These are phyloP conservation scores for Diutina catenulata DNA, from an alignment of 1,139 yeast species.

Conservation along the genomic window DNA sequence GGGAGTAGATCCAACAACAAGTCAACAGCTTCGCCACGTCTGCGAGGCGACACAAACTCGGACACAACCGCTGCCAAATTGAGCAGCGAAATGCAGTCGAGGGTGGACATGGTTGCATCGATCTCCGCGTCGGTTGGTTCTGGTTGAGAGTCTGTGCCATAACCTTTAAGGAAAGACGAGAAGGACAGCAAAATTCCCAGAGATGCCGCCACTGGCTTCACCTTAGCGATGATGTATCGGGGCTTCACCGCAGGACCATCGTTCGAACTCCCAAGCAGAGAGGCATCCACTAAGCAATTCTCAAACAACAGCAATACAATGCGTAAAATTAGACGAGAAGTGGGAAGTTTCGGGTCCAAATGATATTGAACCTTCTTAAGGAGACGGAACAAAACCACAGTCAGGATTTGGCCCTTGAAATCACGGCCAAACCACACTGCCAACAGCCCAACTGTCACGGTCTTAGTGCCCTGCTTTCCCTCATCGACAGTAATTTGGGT, in stretches of 20 bases:
- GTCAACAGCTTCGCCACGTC: too few relatives aligned
- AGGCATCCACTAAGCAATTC: conserved; percentile 60
- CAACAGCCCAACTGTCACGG: conserved; percentile 65
- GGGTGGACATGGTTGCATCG: conserved; percentile 69
- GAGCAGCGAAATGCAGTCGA: conserved; percentile 70
- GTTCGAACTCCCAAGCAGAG: conserved; percentile 42
- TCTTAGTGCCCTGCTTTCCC: conserved; percentile 27
- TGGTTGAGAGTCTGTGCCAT: conserved; percentile 62
- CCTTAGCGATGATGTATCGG: conserved; percentile 48
- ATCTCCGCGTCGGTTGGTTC: conserved; percentile 92
- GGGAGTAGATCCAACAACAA: conserved; percentile 23
- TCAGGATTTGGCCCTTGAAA: conserved; percentile 82
- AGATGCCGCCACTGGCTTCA: conserved; percentile 17
- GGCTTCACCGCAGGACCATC: conserved; percentile 54
- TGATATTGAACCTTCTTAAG: conserved; percentile 45
- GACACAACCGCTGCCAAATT: conserved; percentile 41
- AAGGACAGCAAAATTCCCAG: conserved; percentile 72
- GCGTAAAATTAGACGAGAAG: too few relatives aligned
- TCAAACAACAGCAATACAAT: conserved; percentile 51
- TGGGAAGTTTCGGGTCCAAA: too few relatives aligned
- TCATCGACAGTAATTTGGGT: conserved; percentile 38
- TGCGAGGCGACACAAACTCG: too few relatives aligned
- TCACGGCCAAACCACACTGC: conserved; percentile 83
- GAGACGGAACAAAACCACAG: conserved; percentile 74
- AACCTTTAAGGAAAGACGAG: conserved; percentile 83